A percentile compares a stretch with the other conserved stretches of the same genome.
Conservation (phyloP, 352 stramenopile species). For the Globisporangium paroecandrum region DNA sequence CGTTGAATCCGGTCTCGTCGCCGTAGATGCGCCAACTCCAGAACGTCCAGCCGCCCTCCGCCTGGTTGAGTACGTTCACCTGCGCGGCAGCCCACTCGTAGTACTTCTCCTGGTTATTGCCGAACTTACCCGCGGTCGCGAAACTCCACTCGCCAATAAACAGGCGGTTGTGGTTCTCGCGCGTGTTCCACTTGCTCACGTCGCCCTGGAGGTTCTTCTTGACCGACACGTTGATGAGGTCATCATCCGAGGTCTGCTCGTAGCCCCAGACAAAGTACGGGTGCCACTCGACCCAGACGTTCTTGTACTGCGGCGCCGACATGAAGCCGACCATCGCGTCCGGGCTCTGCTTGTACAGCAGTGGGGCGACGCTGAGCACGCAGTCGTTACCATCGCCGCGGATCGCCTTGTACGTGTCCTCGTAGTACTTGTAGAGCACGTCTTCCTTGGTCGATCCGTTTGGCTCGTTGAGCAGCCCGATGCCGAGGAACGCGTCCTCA, state of each 20-base stretch:
- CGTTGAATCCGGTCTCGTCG: conserved; percentile 53
- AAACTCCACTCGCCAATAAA: conserved; percentile 53
- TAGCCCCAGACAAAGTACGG: conserved; percentile 84
- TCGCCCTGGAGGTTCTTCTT: conserved; percentile 37
- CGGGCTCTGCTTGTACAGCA: conserved; percentile 48
- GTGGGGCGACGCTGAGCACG: conserved; percentile 49
- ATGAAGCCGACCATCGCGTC: conserved; percentile 54
- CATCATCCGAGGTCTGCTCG: conserved; percentile 43
- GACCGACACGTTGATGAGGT: conserved; percentile 46
- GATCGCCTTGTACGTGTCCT: conserved; percentile 60
- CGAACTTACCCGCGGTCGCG: conserved; percentile 50
- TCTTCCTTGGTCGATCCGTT: conserved; percentile 37
- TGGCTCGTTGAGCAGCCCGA: conserved; percentile 76
- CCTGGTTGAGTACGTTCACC: conserved; percentile 49
- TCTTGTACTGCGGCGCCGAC: conserved; percentile 44
- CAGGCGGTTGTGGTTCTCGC: conserved; percentile 32
- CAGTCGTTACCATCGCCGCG: conserved; percentile 57
- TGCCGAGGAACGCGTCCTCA: conserved; percentile 67
- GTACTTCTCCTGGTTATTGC: conserved; percentile 34
- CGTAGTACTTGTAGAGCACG: conserved; percentile 69
- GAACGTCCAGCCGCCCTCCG: conserved; percentile 63
- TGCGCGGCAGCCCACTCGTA: conserved; percentile 48
- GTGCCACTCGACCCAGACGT: conserved; percentile 85
- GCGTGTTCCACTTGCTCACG: conserved; percentile 38
- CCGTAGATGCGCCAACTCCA: conserved; percentile 73